Evolutionary conservation across 1,139 yeast species (phyloP).

Genomic region (Debaryomyces fabryi): DNA sequence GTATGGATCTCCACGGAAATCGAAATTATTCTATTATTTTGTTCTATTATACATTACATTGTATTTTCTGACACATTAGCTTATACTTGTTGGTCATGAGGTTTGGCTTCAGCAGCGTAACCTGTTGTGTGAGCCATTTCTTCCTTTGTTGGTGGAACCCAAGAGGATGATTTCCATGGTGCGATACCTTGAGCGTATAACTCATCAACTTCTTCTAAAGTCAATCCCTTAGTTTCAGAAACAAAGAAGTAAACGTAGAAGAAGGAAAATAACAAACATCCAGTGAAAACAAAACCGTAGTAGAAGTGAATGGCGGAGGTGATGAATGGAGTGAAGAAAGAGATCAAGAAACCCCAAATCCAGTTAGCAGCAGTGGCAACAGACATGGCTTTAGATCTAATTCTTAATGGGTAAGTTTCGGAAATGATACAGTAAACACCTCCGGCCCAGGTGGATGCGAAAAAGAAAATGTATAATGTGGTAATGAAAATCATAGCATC

Average conservation of each 20-base stretch:
- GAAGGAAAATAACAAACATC: conserved; percentile 60
- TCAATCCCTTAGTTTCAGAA: conserved; percentile 63
- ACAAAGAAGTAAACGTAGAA: conserved; percentile 57
- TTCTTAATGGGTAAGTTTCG: conserved; percentile 77
- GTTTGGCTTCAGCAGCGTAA: conserved; percentile 14
- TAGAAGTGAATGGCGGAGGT: conserved; percentile 45
- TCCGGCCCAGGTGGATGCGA: conserved; percentile 90
- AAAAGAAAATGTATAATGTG: conserved; percentile 77
- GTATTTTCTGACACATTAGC: neutral
- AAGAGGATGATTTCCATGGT: conserved; percentile 51
- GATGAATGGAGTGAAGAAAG: conserved; percentile 74
- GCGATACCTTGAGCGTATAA: conserved; percentile 49
- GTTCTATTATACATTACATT: neutral
- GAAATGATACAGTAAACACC: conserved; percentile 77
- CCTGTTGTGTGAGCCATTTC: conserved; percentile 22
- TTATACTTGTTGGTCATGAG: conserved; percentile 14
- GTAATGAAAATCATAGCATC: conserved; percentile 77
- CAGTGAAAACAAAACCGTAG: conserved; percentile 78
- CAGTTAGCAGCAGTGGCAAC: conserved; percentile 77
- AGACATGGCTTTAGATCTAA: conserved; percentile 80
- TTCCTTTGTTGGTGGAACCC: conserved; percentile 46
- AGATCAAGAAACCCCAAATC: conserved; percentile 77
- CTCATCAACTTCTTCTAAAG: conserved; percentile 66
- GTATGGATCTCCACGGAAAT: neutral
- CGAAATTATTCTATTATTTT: neutral